Conservation (phyloP, 192 early-diverging fungal genomes). For the Gamsiella multidivaricata region DNA sequence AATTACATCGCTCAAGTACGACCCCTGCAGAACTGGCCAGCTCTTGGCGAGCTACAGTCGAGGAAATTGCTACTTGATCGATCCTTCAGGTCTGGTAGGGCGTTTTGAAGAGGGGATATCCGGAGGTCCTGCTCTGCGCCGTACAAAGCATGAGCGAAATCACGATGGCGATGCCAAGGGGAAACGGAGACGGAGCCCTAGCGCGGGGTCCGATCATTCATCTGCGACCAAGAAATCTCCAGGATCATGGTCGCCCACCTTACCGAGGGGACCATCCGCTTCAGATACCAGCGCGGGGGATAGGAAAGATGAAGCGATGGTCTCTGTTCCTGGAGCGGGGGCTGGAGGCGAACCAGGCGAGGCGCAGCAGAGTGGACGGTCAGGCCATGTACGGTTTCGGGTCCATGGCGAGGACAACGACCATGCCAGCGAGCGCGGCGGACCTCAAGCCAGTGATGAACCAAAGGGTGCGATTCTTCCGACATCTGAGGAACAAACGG, state of each 20-base stretch:
- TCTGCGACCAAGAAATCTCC: constrained; percentile 1
- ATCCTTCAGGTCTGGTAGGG: constrained; percentile 20
- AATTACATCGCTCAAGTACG: constrained; percentile 57
- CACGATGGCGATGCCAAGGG: constrained; percentile 10
- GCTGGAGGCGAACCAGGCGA: not conserved
- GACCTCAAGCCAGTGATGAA: too few species aligned
- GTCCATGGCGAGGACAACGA: constrained; percentile 7
- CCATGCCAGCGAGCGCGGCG: constrained; percentile 14
- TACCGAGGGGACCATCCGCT: not conserved
- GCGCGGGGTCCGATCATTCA: not conserved
- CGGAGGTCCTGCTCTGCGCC: not conserved
- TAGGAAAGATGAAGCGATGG: not conserved
- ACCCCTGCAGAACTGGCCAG: constrained; percentile 55
- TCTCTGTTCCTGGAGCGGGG: not conserved
- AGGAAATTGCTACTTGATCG: constrained; percentile 48
- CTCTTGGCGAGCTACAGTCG: constrained; percentile 55
- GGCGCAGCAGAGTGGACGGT: not conserved
- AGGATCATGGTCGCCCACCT: not conserved
- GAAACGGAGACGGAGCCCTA: constrained; percentile 19
- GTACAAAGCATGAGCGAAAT: not conserved
- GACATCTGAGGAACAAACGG: too few species aligned
- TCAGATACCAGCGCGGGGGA: not conserved
- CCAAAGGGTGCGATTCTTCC: too few species aligned
- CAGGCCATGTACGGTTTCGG: constrained; percentile 2
- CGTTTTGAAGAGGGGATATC: not conserved